These are phyloP conservation scores for Ensete ventricosum DNA, from an alignment of 176 grass and related monocot genomes.

Conservation along the genomic window DNA sequence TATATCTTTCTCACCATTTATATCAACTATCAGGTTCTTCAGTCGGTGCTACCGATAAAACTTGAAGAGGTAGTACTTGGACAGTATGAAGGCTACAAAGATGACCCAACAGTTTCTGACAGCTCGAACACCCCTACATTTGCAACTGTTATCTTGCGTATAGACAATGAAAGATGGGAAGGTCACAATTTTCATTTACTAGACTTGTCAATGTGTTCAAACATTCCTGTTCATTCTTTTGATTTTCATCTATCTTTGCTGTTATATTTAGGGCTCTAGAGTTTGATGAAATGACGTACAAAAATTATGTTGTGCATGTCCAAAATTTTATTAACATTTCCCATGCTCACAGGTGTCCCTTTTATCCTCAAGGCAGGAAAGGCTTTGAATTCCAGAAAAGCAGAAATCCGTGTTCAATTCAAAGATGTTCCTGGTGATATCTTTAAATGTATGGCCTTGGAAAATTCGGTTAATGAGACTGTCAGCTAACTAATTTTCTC, in stretches of 20 bases:
- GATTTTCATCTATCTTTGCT: not conserved
- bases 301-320: not conserved
- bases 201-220: not conserved
- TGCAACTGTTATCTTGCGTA: slow-evolving; percentile 74
- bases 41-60: slow-evolving; percentile 90
- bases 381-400: slow-evolving; percentile 89
- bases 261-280: not conserved
- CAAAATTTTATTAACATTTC: slow-evolving; percentile 11
- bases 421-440: slow-evolving; percentile 99
- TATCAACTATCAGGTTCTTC: slow-evolving; percentile 61
- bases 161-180: slow-evolving; percentile 99
- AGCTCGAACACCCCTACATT: slow-evolving; percentile 96
- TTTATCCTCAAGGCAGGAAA: slow-evolving; percentile 99
- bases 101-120: slow-evolving; percentile 94
- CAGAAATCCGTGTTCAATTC: slow-evolving; percentile 97
- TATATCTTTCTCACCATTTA: not conserved
- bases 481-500: not conserved
- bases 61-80: slow-evolving; percentile 87
- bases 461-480: not conserved
- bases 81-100: slow-evolving; percentile 94
- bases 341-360: slow-evolving; percentile 69
- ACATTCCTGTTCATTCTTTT: no score
- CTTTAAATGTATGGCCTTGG: slow-evolving; percentile 61
- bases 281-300: not conserved
- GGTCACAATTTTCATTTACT: slow-evolving; percentile 25